A percentile compares a stretch with the other conserved stretches of the same genome.
These are phyloP conservation scores for Isatis lusitanica DNA, from an alignment of 441 rosid species.

Conservation along the genomic window DNA sequence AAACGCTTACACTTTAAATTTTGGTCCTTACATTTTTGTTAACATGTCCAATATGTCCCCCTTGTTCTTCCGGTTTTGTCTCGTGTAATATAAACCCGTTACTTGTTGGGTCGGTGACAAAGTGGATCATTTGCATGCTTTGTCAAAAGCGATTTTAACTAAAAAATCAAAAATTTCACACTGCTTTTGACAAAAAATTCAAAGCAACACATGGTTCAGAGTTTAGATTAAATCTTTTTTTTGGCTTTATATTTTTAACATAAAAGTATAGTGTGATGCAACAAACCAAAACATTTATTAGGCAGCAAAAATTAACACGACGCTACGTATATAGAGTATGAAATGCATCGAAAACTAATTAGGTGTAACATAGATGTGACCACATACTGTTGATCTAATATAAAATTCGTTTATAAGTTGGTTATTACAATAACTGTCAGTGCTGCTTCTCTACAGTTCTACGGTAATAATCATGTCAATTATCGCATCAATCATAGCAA, in stretches of 20 bases:
- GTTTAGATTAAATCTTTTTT: neutral
- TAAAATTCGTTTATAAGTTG: neutral
- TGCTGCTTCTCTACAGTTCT: neutral
- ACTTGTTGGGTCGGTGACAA: slow-evolving; percentile 32
- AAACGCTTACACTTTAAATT: neutral
- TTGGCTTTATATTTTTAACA: neutral
- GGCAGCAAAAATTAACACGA: neutral
- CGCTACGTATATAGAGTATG: neutral
- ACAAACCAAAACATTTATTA: neutral
- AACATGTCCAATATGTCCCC: neutral
- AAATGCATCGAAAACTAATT: neutral
- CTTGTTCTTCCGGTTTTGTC: slow-evolving; percentile 22
- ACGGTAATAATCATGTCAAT: slow-evolving; percentile 32
- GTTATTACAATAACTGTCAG: neutral
- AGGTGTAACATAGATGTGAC: neutral
- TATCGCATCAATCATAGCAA: slow-evolving; percentile 34
- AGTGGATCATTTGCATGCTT: slow-evolving; percentile 26
- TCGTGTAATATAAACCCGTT: slow-evolving; percentile 22
- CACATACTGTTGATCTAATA: neutral
- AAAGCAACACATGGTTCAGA: slow-evolving; percentile 19
- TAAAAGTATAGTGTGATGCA: neutral
- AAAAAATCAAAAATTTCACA: slow-evolving; percentile 30
- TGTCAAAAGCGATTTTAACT: slow-evolving; percentile 34
- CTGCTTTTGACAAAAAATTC: slow-evolving; percentile 32
- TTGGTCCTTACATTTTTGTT: neutral